Base-by-base conservation (phyloP, 129 eudicot species). In the Cynara cardunculus region DNA sequence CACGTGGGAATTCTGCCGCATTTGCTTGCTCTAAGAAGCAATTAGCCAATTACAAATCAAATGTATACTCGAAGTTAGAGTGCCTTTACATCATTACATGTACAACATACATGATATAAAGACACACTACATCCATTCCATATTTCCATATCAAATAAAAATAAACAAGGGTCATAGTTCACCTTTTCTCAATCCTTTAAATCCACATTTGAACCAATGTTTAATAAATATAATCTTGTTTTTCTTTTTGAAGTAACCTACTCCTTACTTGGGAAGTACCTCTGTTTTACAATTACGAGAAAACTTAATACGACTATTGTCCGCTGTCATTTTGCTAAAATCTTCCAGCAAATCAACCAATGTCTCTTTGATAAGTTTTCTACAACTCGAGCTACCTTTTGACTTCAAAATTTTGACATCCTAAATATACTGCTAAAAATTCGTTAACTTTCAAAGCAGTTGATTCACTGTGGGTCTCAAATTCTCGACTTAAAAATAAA, bases 1-100 rank as follows among this genome's bases (percentile, higher is more conserved):
- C 96, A 24, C 97, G 98, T 0, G 98, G 96, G 72, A 87, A 94
- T 56, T 94, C 98, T 8, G 86, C 78, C 18, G 86, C 79, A 69
- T 71, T 82, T 7, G 91, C 77, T 88, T 92, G 97, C 22, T 94
- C 98, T 94, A 73, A 70, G 37, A 59, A 19, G 18, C 6, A 56
- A 84, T 64, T 72, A 59, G 16, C 12, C 6, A 56, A 84, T 64
- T 72, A 59, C 14, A 71, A 32, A 28, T 28, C 66, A 25, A 25
- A 24, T 72, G 19, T 62, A 24, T 62, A 31, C 26, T 70, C 26
- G 13, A 3, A 71, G 5, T 46, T 35, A 79, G 67, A 28, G 75
- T 5, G 25, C 49, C 1, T 28, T 35, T 19, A 34, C 7, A 75
- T 2, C 4, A n/a, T 31, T 31, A 31, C 53, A 10, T 41, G 12